These are phyloP conservation scores for Lophiotrema nucula DNA, from an alignment of 495 filamentous ascomycete species.

Conservation along the genomic window DNA sequence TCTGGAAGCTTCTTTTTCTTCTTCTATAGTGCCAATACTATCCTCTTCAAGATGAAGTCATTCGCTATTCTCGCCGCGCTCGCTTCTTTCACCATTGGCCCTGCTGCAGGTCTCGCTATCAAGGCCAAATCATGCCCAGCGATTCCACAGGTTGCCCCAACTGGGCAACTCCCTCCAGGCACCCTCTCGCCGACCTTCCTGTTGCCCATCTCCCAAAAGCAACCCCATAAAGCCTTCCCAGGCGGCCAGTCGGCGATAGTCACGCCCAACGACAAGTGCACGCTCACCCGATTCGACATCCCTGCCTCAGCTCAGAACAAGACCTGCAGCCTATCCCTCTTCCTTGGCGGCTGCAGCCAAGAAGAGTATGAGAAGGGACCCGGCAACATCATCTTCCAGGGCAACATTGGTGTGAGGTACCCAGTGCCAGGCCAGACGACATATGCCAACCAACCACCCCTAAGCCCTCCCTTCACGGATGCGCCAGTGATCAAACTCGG, in stretches of 20 bases:
- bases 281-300: constrained; percentile 9
- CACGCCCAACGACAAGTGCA: constrained; percentile 4
- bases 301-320: constrained; percentile 7
- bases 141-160: background rate
- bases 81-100: background rate
- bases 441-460: constrained; percentile 1
- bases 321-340: constrained; percentile 1
- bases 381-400: constrained; percentile 12
- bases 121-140: background rate
- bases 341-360: background rate
- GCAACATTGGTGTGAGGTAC: constrained; percentile 1
- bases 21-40: background rate
- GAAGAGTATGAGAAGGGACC: background rate
- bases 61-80: constrained; percentile 5
- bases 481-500: constrained; percentile 4
- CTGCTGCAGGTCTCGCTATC: background rate
- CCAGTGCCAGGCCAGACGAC: constrained; percentile 7
- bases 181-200: constrained; percentile 10
- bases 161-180: constrained; percentile 2
- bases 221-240: constrained; percentile 2
- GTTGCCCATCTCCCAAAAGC: background rate
- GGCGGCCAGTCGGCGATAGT: constrained; percentile 2
- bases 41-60: constrained; percentile 9
- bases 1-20: no score
- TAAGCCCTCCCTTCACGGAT: constrained; percentile 1